Conservation (phyloP, 2,329 filamentous ascomycete species). For the Aspergillus arachidicola region DNA sequence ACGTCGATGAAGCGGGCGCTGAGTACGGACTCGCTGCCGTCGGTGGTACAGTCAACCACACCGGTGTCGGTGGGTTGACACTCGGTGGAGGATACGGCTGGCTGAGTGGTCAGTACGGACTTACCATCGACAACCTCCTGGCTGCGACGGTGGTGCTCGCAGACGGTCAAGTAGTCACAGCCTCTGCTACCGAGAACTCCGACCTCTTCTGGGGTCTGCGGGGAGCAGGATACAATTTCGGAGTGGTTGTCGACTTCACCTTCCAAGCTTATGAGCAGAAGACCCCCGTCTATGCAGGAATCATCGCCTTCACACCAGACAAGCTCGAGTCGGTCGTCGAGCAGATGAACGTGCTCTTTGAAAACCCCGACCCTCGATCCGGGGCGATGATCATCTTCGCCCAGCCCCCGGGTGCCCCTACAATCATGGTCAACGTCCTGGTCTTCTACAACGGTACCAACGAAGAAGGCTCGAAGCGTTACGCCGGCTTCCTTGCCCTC, state of each 20-base stretch:
- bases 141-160: conserved; percentile 45
- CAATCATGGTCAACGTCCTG: conserved; percentile 34
- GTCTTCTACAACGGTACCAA: conserved; percentile 43
- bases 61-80: conserved; percentile 62
- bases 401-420: conserved; percentile 32
- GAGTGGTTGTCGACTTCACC: conserved; percentile 50
- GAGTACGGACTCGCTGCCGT: conserved; percentile 60
- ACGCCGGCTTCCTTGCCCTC: conserved; percentile 41
- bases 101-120: conserved; percentile 57
- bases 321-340: conserved; percentile 28
- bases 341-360: conserved; percentile 49
- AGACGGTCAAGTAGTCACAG: conserved; percentile 40
- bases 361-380: conserved; percentile 61
- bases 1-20: conserved; percentile 57
- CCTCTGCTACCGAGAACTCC: conserved; percentile 47
- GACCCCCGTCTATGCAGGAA: conserved; percentile 37
- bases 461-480: conserved; percentile 40
- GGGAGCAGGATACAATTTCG: conserved; percentile 52
- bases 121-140: conserved; percentile 56
- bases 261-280: conserved; percentile 38
- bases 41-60: conserved; percentile 65
- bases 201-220: conserved; percentile 55
- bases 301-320: conserved; percentile 29
- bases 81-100: conserved; percentile 63
- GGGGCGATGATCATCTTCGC: conserved; percentile 33